Base-by-base conservation (phyloP, 2,329 filamentous ascomycete genomes). In the Penicillium thymicola region DNA sequence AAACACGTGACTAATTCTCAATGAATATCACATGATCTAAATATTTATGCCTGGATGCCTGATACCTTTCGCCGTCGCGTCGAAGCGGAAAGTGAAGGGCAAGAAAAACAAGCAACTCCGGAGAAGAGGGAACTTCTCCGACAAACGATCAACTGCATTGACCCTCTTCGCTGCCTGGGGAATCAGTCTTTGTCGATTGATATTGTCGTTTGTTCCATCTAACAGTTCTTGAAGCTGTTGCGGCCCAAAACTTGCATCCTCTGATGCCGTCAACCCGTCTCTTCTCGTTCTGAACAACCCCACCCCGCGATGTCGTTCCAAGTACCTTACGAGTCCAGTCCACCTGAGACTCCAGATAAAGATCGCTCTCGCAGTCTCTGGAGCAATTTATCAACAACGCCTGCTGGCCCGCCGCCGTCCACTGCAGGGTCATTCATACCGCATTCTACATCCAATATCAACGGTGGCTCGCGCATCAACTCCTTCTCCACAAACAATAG, bases 371-470 rank as follows among this genome's bases (percentile, higher is more conserved):
- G 70, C 44, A 72, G 71, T 51, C 63, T 74, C 6, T 69, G 70
- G 54, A 71, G 70, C 54, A 70, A 75, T 60, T 75, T 80, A 43
- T 85, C 83, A 6, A 84, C 82, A 21, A 85, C 83, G 16, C 83
- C 83, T 51, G 81, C 81, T 45, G 83, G 82, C 40, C 78, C 76
- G 56, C 82, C 83, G 1, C 82, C 82, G 27, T 81, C 80, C 32
- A 77, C 75, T 57, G 72, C 75, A 27, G 70, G 71, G 59, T 84
- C 82, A n/a, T 83, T 83, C 52, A 85, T 82, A 23, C 83, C 83
- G 32, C 76, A 78, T 55, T 82, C 82, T 45, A 80, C 81, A 28
- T 78, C 79, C 7, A 76, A 76, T 42, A 64, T 80, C 21, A 80
- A 83, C 61, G 79, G 79, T 50, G 81, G 77, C 68, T 82, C 83